These are phyloP conservation scores for Clarireedia paspali DNA, from an alignment of 2,329 filamentous ascomycete species.

Conservation along the genomic window DNA sequence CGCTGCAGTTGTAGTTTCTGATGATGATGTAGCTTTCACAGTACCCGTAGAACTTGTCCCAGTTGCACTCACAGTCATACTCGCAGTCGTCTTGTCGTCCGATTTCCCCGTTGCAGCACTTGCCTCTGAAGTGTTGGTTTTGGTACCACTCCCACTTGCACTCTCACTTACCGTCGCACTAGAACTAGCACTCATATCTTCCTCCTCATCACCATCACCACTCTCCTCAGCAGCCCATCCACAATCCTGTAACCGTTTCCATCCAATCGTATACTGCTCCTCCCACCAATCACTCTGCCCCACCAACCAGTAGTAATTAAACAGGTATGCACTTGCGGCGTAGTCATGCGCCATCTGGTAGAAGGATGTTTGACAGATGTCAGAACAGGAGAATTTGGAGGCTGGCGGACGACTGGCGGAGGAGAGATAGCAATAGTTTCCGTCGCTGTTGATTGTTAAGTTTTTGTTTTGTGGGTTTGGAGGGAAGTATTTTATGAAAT, in stretches of 20 bases:
- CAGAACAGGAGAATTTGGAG: constrained; percentile 20
- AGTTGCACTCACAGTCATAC: not conserved
- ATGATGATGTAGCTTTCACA: too few relatives aligned
- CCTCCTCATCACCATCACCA: too few relatives aligned
- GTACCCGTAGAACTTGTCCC: not conserved
- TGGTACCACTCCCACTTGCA: not conserved
- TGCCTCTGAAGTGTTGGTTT: not conserved
- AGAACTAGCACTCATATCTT: not conserved
- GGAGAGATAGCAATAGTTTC: not conserved
- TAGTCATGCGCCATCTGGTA: constrained; percentile 25
- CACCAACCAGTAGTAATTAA: constrained; percentile 21
- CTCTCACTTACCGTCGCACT: not conserved
- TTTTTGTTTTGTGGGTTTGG: not conserved
- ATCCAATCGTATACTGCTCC: constrained; percentile 22
- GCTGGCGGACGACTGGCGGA: not conserved
- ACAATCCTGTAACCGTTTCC: constrained; percentile 15
- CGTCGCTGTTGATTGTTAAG: not conserved
- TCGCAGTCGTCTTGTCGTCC: not conserved
- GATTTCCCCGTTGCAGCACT: not conserved
- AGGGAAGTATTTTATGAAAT: not conserved
- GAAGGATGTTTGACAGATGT: constrained; percentile 25
- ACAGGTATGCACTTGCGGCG: constrained; percentile 24
- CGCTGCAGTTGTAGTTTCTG: too few relatives aligned
- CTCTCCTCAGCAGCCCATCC: not conserved
- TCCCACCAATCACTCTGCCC: constrained; percentile 23